Evolutionary conservation across 1,284 basidiomycete species (phyloP).

Genomic region (Moesziomyces antarcticus): DNA sequence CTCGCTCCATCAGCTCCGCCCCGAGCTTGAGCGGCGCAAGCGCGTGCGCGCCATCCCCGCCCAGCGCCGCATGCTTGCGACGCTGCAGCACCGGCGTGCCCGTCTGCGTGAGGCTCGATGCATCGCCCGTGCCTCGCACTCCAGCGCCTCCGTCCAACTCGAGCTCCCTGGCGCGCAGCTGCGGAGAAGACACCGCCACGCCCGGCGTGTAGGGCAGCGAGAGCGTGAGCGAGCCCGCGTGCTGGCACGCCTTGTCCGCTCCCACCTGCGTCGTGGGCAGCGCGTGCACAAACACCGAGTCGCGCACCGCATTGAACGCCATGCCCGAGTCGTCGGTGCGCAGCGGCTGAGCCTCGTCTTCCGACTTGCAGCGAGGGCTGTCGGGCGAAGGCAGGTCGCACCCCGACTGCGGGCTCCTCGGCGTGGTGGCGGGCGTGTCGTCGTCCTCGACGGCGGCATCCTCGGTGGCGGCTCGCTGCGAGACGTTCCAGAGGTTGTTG

Average conservation of each 20-base stretch:
- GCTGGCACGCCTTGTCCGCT: conserved; percentile 41
- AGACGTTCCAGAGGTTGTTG: conserved; percentile 20
- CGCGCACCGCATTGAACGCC: conserved; percentile 17
- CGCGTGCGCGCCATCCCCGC: conserved; percentile 19
- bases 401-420: conserved; percentile 47
- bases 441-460: conserved; percentile 29
- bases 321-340: conserved; percentile 9
- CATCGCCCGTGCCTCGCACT: conserved; percentile 4
- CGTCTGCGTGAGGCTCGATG: conserved; percentile 11
- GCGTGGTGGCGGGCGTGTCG: conserved; percentile 55
- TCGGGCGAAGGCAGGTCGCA: conserved; percentile 40
- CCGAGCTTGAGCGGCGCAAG: conserved; percentile 39
- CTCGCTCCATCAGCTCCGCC: conserved; percentile 37
- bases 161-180: conserved; percentile 24
- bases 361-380: conserved; percentile 36
- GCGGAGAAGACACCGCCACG: conserved; percentile 30
- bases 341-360: conserved; percentile 9
- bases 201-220: conserved; percentile 53
- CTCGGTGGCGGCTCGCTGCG: conserved; percentile 20
- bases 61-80: conserved; percentile 34
- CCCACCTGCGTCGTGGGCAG: conserved; percentile 52
- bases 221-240: conserved; percentile 54
- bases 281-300: conserved; percentile 59
- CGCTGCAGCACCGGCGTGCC: conserved; percentile 42
- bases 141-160: conserved; percentile 8